Percentiles rank a stretch among this genome's conserved stretches.
Conservation (phyloP, 495 filamentous ascomycete species). For the Rhypophila decipiens region DNA sequence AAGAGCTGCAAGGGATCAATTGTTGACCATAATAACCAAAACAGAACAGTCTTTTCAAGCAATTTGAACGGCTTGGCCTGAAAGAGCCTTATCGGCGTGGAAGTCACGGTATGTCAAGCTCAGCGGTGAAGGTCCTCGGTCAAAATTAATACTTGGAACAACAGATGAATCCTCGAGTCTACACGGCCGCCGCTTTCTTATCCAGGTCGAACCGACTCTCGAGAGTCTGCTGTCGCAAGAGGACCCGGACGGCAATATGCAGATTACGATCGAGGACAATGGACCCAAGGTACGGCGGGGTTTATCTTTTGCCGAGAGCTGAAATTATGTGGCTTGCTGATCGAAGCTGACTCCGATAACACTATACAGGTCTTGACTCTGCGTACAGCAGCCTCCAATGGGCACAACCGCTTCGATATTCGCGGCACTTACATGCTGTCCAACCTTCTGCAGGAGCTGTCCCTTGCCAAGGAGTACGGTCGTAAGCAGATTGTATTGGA, state of each 20-base stretch:
- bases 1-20: conserved; percentile 3
- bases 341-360: conserved; percentile 31
- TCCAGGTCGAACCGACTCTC: conserved; percentile 71
- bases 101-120: conserved; percentile 38
- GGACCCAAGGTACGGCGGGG: conserved; percentile 72
- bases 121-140: neutral
- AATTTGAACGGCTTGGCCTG: conserved; percentile 35
- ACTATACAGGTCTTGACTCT: conserved; percentile 60
- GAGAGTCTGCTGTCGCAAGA: conserved; percentile 67
- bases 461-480: conserved; percentile 79
- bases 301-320: neutral
- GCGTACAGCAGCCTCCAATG: conserved; percentile 78
- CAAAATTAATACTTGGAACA: neutral
- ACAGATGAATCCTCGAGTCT: conserved; percentile 40
- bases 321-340: conserved; percentile 4
- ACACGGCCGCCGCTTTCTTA: conserved; percentile 61
- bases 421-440: conserved; percentile 94
- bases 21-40: conserved; percentile 14
- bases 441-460: conserved; percentile 89
- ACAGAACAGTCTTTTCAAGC: conserved; percentile 38
- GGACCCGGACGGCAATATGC: conserved; percentile 84
- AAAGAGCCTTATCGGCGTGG: conserved; percentile 41
- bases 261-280: conserved; percentile 93
- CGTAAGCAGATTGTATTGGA: conserved; percentile 81
- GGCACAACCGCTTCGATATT: conserved; percentile 76